Evolutionary conservation across 192 early-diverging fungal species (phyloP), one percentile per base, ranked within the genome.

Genomic region (Coemansia sp.): DNA sequence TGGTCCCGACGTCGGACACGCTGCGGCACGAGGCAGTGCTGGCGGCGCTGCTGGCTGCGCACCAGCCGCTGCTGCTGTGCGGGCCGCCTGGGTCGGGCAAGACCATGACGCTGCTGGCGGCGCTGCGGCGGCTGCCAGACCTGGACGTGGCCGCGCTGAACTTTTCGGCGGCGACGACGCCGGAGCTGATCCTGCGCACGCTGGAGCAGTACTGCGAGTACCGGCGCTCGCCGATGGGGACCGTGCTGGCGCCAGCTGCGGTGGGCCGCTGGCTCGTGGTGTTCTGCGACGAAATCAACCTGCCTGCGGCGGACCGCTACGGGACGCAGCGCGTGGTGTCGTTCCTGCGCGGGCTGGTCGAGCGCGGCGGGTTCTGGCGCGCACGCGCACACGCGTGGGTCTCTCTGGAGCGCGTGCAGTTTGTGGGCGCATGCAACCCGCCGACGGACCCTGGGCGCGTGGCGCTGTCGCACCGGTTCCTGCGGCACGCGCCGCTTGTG

Each of bases 221-320:
- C 73, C 86, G 93, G 29, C 95, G 94, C 78, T 97, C 95, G 31
- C 90, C 97, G 18, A 87, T 85, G 49, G 97, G 97, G 46, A 83
- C 92, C 19, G 84, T 97, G 4, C 65, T 98, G 59, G 84, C 92
- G 1, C 98, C 98, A 22, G 71, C 83, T 2, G 68, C 87, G 29
- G 81, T 92, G 19, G 94, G 92, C 35, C 85, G 92, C 24, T 98
- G 96, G 96, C 84, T 99, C 22, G 95, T 99, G 9, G 82, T 99
- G 46, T 99, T 99, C 75, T 99, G 98, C 73, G 98, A 99, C 71
- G 98, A 99, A 85, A 95, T 99, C 74, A 99, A 99, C 65, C 77
- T 99, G 68, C 98, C 98, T 0, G 91, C 93, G 16, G 79, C 81
- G 12, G 98, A 99, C 82, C 90, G 93, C 63, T 99, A 99, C 53